These are phyloP conservation scores for Magnusiomyces paraingens DNA, from an alignment of 1,139 yeast species.

Conservation along the genomic window DNA sequence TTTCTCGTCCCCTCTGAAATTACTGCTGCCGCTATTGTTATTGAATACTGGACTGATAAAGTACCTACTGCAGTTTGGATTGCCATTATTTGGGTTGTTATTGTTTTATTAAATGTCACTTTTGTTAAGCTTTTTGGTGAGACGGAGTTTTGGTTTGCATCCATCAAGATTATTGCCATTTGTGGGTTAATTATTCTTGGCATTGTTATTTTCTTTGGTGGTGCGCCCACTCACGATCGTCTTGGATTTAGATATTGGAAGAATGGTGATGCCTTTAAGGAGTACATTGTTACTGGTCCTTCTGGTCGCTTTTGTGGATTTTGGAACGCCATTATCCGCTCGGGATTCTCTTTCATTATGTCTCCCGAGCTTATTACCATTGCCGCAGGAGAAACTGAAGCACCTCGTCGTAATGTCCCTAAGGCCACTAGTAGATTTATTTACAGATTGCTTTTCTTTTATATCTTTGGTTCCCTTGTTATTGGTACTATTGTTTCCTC, in stretches of 20 bases:
- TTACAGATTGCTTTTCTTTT: slow-evolving; percentile 55
- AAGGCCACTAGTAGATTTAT: slow-evolving; percentile 55
- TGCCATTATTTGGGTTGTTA: slow-evolving; percentile 54
- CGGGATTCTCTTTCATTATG: slow-evolving; percentile 44
- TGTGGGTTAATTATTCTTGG: slow-evolving; percentile 65
- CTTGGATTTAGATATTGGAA: slow-evolving; percentile 64
- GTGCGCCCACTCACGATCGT: slow-evolving; percentile 58
- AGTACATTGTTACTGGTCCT: slow-evolving; percentile 39
- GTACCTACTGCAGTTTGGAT: slow-evolving; percentile 79
- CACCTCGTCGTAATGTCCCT: slow-evolving; percentile 59
- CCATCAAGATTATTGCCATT: slow-evolving; percentile 62
- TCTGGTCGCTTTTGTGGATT: slow-evolving; percentile 55
- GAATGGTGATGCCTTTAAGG: slow-evolving; percentile 64
- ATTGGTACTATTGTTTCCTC: slow-evolving; percentile 56
- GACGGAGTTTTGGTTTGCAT: slow-evolving; percentile 62
- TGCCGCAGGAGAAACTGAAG: slow-evolving; percentile 68
- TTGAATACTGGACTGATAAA: slow-evolving; percentile 64
- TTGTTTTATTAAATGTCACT: slow-evolving; percentile 47
- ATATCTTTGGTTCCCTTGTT: slow-evolving; percentile 46
- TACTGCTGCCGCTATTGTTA: slow-evolving; percentile 71
- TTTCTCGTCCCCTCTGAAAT: slow-evolving; percentile 62
- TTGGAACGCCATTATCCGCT: slow-evolving; percentile 58
- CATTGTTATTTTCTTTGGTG: slow-evolving; percentile 67
- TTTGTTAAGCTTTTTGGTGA: slow-evolving; percentile 67
- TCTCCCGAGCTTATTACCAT: slow-evolving; percentile 73